phyloP scores from a whole-genome alignment of 257 asterid genomes.

The Solanum paucissectum region DNA sequence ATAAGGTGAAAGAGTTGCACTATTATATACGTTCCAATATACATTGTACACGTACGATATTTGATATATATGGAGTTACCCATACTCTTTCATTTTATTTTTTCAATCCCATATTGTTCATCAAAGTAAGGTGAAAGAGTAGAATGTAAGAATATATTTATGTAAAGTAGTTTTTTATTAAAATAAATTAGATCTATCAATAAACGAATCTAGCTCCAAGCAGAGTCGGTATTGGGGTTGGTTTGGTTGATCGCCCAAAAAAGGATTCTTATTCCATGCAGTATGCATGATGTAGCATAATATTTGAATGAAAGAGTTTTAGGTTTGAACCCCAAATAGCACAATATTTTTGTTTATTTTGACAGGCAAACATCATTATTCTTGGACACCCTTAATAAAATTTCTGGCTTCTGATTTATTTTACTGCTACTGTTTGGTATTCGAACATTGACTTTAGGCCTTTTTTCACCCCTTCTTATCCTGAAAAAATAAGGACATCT shows the following conservation, averaged over 20 bases:
- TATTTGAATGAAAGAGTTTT: no score
- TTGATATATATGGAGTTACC: background rate
- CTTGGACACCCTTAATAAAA: no score
- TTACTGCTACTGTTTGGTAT: background rate
- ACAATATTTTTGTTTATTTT: no score
- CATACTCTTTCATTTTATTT: background rate
- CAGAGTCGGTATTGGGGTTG: background rate
- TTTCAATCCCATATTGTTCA: background rate
- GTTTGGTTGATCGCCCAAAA: background rate
- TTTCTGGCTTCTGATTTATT: no score
- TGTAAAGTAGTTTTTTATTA: background rate
- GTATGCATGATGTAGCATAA: no score
- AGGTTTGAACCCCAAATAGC: no score
- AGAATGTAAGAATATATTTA: background rate
- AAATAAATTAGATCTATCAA: background rate
- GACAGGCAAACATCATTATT: no score
- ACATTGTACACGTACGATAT: background rate
- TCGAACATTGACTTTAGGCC: background rate
- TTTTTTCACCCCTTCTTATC: background rate
- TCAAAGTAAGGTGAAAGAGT: background rate
- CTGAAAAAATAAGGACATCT: background rate
- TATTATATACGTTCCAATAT: background rate
- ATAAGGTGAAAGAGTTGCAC: background rate
- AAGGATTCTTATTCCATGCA: background rate
- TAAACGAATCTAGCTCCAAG: background rate